These are phyloP conservation scores for Thelonectria olida DNA, from an alignment of 2,329 filamentous ascomycete genomes.

Conservation along the genomic window DNA sequence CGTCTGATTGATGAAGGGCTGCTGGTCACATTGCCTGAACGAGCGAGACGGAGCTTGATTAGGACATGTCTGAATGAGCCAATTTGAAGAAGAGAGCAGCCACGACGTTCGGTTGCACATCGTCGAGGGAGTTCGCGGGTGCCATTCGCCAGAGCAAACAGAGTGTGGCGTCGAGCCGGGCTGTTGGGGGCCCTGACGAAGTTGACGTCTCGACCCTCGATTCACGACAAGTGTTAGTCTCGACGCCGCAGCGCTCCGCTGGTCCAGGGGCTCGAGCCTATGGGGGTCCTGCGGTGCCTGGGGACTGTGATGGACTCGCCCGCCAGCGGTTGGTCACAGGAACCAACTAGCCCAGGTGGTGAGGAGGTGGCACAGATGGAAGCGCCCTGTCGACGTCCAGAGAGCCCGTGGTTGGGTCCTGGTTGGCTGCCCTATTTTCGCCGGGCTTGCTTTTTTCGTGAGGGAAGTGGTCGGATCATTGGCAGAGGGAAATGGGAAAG, in stretches of 20 bases:
- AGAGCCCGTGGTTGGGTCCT: neutral
- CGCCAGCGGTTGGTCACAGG: neutral
- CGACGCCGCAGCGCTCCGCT: neutral
- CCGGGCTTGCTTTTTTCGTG: neutral
- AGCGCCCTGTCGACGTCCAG: too few relatives aligned
- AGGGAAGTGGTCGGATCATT: neutral
- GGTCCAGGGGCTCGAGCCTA: slow-evolving; percentile 1
- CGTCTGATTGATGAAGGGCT: neutral
- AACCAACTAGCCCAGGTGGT: neutral
- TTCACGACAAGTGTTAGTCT: too few relatives aligned
- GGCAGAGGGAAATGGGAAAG: slow-evolving; percentile 7
- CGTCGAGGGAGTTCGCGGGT: neutral
- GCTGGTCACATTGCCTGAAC: neutral
- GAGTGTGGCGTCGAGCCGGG: slow-evolving; percentile 15
- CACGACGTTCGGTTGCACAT: too few relatives aligned
- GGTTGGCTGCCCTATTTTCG: slow-evolving; percentile 14
- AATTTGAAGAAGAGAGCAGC: neutral
- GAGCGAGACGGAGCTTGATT: neutral
- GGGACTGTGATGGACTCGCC: neutral
- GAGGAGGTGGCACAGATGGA: slow-evolving; percentile 8
- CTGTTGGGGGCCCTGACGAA: too few relatives aligned
- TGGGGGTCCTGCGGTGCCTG: slow-evolving; percentile 15
- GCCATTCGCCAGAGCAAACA: slow-evolving; percentile 11
- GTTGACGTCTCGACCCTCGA: too few relatives aligned
- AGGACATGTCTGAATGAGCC: neutral